Base-by-base conservation (phyloP, 257 asterid genomes). In the Handroanthus guayacan region DNA sequence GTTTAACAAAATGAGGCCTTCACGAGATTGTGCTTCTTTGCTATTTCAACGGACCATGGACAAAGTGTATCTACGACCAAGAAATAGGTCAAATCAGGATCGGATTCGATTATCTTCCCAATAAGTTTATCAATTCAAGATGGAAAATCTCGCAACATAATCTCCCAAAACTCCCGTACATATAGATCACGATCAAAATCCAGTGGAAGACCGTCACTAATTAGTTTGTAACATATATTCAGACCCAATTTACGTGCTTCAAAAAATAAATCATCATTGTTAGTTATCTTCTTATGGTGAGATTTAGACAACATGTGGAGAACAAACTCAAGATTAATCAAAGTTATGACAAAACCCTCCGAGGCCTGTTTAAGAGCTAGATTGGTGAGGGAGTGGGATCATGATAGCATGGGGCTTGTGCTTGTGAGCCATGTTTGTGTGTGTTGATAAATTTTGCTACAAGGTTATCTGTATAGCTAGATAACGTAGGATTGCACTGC, bases 21-120 rank as follows among this genome's bases (percentile, higher is more conserved):
- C 3, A 89, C 83, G 9, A 89, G 85, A 36, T 71, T 69, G 66
- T 83, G 73, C 60, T 87, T 89, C 3, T 37, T 39, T 8, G 90
- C 90, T 55, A 86, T 72, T 11, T 62, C 47, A 5, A 86, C 57
- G 2, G 86, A 74, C 93, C 93, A 89, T 0, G 76, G 45, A 45
- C 25, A 84, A 38, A 74, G 18, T 38, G 85, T 74, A 47, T 85
- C 85, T 11, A 78, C 69, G n/a, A 82, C 69, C 79, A 82, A 70
- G 51, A 84, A 73, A 1, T 48, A 72, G 5, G 37, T 63, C 12
- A 20, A 63, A 62, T 4, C 3, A 3, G 84, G 82, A 7, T 75
- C 79, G 8, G 79, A 75, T 1, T 13, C 9, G 9, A 80, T 57
- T 18, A 71, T 54, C 10, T 52, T 78, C 16, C 18, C 75, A 25